A percentile compares a stretch with the other conserved stretches of the same genome.
Conservation (phyloP, 1,284 basidiomycete species). For the Papiliotrema laurentii region DNA sequence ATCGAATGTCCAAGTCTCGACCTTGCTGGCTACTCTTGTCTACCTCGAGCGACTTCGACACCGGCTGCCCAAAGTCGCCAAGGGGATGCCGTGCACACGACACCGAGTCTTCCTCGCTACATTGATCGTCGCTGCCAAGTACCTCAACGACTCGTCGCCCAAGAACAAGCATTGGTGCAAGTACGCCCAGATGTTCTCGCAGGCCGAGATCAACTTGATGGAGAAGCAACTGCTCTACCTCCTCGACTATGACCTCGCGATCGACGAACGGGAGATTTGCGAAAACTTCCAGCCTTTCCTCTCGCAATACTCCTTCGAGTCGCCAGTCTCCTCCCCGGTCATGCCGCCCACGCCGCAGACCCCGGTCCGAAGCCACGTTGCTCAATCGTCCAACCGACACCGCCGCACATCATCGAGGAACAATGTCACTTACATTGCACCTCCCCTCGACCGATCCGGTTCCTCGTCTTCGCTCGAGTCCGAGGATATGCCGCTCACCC, state of each 20-base stretch:
- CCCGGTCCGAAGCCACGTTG: slow-evolving; percentile 18
- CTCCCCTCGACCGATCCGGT: slow-evolving; percentile 45
- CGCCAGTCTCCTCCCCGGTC: slow-evolving; percentile 24
- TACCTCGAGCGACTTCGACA: slow-evolving; percentile 83
- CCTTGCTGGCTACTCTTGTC: slow-evolving; percentile 84
- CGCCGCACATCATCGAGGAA: slow-evolving; percentile 24
- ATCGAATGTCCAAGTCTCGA: slow-evolving; percentile 88
- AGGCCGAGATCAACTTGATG: slow-evolving; percentile 80
- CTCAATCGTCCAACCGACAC: slow-evolving; percentile 15
- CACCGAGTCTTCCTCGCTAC: slow-evolving; percentile 94
- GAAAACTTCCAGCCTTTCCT: slow-evolving; percentile 42
- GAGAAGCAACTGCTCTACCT: slow-evolving; percentile 88
- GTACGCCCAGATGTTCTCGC: slow-evolving; percentile 67
- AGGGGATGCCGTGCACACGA: slow-evolving; percentile 77
- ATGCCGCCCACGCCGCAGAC: slow-evolving; percentile 32
- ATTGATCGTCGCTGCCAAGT: slow-evolving; percentile 94
- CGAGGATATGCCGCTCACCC: slow-evolving; percentile 36
- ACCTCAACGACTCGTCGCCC: slow-evolving; percentile 91
- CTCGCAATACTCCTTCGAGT: slow-evolving; percentile 37
- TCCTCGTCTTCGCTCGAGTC: slow-evolving; percentile 47
- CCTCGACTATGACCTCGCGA: slow-evolving; percentile 82
- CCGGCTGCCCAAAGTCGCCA: slow-evolving; percentile 76
- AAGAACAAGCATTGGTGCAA: slow-evolving; percentile 89
- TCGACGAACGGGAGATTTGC: slow-evolving; percentile 71
- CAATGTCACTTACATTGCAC: slow-evolving; percentile 28